Base-by-base conservation (phyloP, 176 grass and related monocot species). In the Musa beccarii region DNA sequence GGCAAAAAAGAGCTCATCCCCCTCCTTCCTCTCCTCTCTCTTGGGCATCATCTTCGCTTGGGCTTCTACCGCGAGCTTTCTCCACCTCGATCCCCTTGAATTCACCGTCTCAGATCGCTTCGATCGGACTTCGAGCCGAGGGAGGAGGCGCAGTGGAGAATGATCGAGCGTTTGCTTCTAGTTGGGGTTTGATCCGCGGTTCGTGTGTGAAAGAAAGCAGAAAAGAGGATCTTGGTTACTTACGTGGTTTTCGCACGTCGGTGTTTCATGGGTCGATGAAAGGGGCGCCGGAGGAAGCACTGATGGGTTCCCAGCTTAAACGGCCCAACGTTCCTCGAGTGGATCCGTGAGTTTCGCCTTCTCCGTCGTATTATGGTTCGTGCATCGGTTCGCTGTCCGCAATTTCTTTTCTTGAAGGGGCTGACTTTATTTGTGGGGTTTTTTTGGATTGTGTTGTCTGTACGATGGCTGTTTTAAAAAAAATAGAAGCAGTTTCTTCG, bases 291-390 rank as follows among this genome's bases (percentile, higher is more conserved):
- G 88, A 91, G 68, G 90, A 90, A 84, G 82, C 85, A 65, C 82
- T 87, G 78, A 89, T 90, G 83, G 91, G 90, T 78, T 92, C 90
- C 1, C 95, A 92, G 78, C 88, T 94, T 71, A 92, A 89, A 79
- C 84, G 86, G 54, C 83, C 88, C 56, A 82, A 75, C 85, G 73
- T 89, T 51, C 82, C 81, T 73, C 88, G 88, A 79, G 83, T 86
- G 84, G 95, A 99, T 99, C 95, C 91, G 95, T 99, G 88, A 94
- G 95, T 75, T 77, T 6, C 70, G 76, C 54, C 56, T 77, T 15
- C 76, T 66, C 63, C 29, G 61, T 15, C 52, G 6, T 69, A 62
- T 54, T 64, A 54, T 64, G 2, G 64, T 49, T 80, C 67, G 20
- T 25, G 52, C 53, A 63, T n/a, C 21, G 17, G 73, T 67, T 76